Evolutionary conservation across 768 basidiomycete genomes (phyloP), one percentile per base, ranked within the genome.

Genomic region (Xerocomellus amylosporus): DNA sequence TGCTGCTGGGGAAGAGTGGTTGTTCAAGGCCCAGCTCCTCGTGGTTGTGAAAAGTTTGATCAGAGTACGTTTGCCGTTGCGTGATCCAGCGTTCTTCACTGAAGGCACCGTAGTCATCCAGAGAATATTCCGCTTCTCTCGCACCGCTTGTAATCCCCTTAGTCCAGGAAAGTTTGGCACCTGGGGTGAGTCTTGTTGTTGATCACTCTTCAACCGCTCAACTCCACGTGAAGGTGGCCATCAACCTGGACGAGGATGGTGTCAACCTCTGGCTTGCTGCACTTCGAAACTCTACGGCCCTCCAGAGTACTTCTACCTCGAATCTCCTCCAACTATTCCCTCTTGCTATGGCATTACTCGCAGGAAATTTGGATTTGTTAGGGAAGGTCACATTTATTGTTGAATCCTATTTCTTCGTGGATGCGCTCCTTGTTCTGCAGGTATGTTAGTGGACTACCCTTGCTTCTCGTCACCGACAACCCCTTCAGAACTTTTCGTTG

Each of bases 361-460:
- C 79, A 1, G 74, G 73, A 28, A 92, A 93, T 58, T 71, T 91
- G 41, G 92, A 94, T 59, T 69, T 92, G 20, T 73, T 93, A 19
- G 88, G 88, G 14, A 84, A 77, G 49, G 78, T 85, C 26, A 81
- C 81, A 17, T 74, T 72, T 53, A 82, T 94, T 51, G 61, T 91
- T 22, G 88, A 92, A 65, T 85, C 87, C 6, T 95, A 93, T 66
- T 73, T 90, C 54, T 68, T 96, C n/a, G 75, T 90, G 17, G 87
- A 90, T 68, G 82, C 82, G 0, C 55, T 71, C 17, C 63, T 72
- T 10, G 76, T 94, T 54, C 68, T 93, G 44, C 80, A 85, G 75
- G 92, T 90, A 57, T 53, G 74, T 64, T 31, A 20, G 13, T 28
- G n/a, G 24, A 48, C 36, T 30, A 9, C 3, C 49, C 9, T 46